Conservation (phyloP, 768 basidiomycete genomes). For the Amanita rubescens region DNA sequence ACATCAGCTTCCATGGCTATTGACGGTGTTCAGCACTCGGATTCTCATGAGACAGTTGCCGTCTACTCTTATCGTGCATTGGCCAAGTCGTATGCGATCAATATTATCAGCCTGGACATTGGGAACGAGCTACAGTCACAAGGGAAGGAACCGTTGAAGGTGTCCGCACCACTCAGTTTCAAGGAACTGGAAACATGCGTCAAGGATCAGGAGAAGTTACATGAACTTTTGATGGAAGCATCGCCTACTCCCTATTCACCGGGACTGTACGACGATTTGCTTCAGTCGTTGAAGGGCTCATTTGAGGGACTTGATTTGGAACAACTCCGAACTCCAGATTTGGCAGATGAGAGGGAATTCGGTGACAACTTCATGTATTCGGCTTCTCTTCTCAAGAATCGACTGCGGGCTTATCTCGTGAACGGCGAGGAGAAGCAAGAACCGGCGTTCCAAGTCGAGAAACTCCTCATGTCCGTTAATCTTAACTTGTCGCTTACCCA, state of each 20-base stretch:
- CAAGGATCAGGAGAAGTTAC: constrained; percentile 54
- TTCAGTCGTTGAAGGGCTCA: constrained; percentile 36
- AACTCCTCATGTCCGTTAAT: constrained; percentile 66
- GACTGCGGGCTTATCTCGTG: constrained; percentile 45
- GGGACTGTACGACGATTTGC: constrained; percentile 55
- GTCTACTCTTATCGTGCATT: constrained; percentile 61
- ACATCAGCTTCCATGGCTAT: constrained; percentile 39
- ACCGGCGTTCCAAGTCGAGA: constrained; percentile 42
- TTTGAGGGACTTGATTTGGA: constrained; percentile 60
- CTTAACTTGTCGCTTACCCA: constrained; percentile 83
- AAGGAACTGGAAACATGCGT: constrained; percentile 47
- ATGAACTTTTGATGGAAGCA: constrained; percentile 63
- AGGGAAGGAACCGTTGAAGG: constrained; percentile 28
- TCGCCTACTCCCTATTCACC: constrained; percentile 68
- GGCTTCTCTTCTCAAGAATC: constrained; percentile 45
- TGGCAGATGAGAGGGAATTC: constrained; percentile 61
- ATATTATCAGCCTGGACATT: constrained; percentile 70
- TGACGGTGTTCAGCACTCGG: constrained; percentile 46
- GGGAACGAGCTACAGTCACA: constrained; percentile 46
- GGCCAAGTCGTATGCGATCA: constrained; percentile 67
- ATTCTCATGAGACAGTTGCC: constrained; percentile 53
- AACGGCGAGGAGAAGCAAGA: constrained; percentile 33
- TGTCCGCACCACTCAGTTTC: constrained; percentile 49
- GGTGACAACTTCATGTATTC: constrained; percentile 80
- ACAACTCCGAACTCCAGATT: constrained; percentile 56